These are phyloP conservation scores for Farysia itapuensis DNA, from an alignment of 1,284 basidiomycete genomes.

Conservation along the genomic window DNA sequence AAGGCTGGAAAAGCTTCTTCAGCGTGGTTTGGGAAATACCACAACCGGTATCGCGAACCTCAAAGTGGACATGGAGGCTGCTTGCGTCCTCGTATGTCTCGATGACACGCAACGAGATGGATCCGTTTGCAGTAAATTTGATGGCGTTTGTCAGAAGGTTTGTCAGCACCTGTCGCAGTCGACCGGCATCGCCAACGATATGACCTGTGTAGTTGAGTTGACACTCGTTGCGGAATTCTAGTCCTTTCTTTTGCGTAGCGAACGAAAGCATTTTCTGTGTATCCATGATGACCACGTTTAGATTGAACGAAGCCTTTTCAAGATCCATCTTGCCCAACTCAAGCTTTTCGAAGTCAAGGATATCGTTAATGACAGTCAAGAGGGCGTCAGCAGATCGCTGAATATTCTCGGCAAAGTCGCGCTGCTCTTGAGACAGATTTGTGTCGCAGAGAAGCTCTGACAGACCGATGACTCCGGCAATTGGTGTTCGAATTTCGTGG, in stretches of 20 bases:
- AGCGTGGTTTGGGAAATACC: conserved; percentile 56
- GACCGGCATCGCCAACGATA: conserved; percentile 50
- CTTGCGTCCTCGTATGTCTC: conserved; percentile 47
- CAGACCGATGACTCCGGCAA: conserved; percentile 61
- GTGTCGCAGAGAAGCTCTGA: conserved; percentile 57
- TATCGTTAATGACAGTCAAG: conserved; percentile 62
- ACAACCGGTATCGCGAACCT: conserved; percentile 59
- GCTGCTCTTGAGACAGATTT: conserved; percentile 59
- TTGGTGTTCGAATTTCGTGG: conserved; percentile 63
- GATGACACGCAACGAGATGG: conserved; percentile 54
- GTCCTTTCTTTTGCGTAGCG: conserved; percentile 57
- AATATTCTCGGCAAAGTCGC: conserved; percentile 62
- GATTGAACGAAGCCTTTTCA: conserved; percentile 61
- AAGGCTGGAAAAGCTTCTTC: conserved; percentile 59
- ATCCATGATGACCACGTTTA: conserved; percentile 59
- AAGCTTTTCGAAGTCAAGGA: conserved; percentile 63
- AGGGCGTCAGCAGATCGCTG: conserved; percentile 62
- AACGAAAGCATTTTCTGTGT: conserved; percentile 58
- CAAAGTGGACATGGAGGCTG: conserved; percentile 49
- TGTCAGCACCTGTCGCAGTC: conserved; percentile 58
- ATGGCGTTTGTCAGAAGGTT: conserved; percentile 62
- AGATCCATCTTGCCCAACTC: conserved; percentile 61
- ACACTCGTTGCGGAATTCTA: conserved; percentile 54
- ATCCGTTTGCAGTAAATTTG: conserved; percentile 59
- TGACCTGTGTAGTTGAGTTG: conserved; percentile 45